These are phyloP conservation scores for Haplosporangium sp. DNA, from an alignment of 371 early-diverging fungal species.

Conservation along the genomic window DNA sequence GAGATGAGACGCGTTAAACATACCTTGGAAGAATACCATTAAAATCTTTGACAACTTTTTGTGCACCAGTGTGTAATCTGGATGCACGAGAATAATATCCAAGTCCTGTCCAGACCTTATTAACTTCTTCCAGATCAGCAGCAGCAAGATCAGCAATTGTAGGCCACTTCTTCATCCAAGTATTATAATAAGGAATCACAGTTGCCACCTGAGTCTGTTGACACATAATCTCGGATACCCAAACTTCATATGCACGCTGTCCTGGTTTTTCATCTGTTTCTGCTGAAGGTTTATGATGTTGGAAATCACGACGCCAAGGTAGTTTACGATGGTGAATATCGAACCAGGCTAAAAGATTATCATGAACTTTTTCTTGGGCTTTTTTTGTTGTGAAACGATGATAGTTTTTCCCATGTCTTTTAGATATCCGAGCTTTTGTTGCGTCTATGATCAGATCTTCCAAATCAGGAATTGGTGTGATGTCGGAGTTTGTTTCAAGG, in stretches of 20 bases:
- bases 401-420: constrained; percentile 22
- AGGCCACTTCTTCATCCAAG: constrained; percentile 85
- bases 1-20: neutral
- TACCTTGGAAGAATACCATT: constrained; percentile 69
- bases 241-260: constrained; percentile 82
- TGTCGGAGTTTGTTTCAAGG: neutral
- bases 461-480: constrained; percentile 28
- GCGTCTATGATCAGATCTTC: constrained; percentile 46
- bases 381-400: constrained; percentile 27
- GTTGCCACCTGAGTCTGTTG: constrained; percentile 88
- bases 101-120: constrained; percentile 83
- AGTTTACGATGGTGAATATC: constrained; percentile 71
- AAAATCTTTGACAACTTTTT: constrained; percentile 68
- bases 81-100: constrained; percentile 87
- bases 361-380: constrained; percentile 58
- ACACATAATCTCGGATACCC: constrained; percentile 90
- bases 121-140: constrained; percentile 79
- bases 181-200: constrained; percentile 77
- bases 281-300: neutral
- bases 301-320: constrained; percentile 76
- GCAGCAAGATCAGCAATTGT: constrained; percentile 76
- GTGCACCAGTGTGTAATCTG: constrained; percentile 79
- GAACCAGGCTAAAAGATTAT: constrained; percentile 72
- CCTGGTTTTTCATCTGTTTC: constrained; percentile 31
- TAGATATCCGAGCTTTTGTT: constrained; percentile 21